Evolutionary conservation across 2,329 filamentous ascomycete genomes (phyloP), one percentile per base, ranked within the genome.

Genomic region (Xylariales sp.): DNA sequence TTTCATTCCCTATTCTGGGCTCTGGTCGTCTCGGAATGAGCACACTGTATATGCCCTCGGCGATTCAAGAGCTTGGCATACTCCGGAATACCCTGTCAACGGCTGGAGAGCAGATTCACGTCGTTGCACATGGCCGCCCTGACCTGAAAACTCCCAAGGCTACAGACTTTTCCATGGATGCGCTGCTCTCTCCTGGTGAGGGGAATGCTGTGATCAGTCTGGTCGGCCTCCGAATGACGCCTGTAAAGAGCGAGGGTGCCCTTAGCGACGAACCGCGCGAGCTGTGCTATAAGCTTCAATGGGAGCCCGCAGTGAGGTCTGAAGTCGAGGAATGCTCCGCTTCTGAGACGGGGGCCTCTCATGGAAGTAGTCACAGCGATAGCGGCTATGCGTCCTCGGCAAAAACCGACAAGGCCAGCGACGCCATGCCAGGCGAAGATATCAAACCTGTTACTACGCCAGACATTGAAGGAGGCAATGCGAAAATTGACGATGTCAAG

Each of bases 1-100:
- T 65, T 5, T 54, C 58, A 0, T 63, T 68, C 18, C 51, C 63
- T 2, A 62, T 65, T 4, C 53, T 68, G 3, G 64, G 64, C 3
- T 62, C 61, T 5, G 54, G 42, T 1, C 24, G 28, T 7, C 27
- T 33, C 4, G 34, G 19, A 1, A 49, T 44, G 45, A 33, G 5
- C 5, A 42, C 43, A 8, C 29, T 49, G 9, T 52, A 50, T 28
- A 49, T 58, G 31, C 56, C 53, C 0, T 52, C 47, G 10, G 47
- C 47, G 3, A 51, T 57, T 38, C 44, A 53, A 8, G 53, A 55
- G 27, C 27, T 57, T 5, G 45, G 35, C 4, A 32, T 57, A 2
- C 43, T 33, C 6, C 31, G 31, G 10, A 34, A 38, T 4, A n/a
- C 39, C 3, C 37, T 40, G 14, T 14, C 28, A 12, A 8, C 34